These are phyloP conservation scores for Paramarasmius palmivorus DNA, from an alignment of 1,284 basidiomycete species.

Conservation along the genomic window DNA sequence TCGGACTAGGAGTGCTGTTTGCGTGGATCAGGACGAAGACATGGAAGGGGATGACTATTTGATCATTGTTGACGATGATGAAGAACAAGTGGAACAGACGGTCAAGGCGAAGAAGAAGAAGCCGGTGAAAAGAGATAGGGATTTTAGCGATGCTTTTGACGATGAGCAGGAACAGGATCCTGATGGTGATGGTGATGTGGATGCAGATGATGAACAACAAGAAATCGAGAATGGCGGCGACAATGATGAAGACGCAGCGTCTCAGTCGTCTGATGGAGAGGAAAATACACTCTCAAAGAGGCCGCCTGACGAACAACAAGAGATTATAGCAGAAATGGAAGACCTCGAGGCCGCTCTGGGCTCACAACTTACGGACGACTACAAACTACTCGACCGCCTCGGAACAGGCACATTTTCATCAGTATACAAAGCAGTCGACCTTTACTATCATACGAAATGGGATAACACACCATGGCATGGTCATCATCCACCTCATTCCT, in stretches of 20 bases:
- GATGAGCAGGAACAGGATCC: neutral
- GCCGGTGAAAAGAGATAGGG: neutral
- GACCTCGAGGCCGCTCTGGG: conserved; percentile 58
- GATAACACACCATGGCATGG: conserved; percentile 84
- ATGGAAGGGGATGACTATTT: conserved; percentile 55
- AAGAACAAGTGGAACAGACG: conserved; percentile 20
- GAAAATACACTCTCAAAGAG: conserved; percentile 57
- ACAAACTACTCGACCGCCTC: conserved; percentile 86
- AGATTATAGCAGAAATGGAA: conserved; percentile 77
- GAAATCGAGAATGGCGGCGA: neutral
- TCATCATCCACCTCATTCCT: conserved; percentile 56
- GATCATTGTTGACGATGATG: conserved; percentile 25
- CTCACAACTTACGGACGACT: conserved; percentile 65
- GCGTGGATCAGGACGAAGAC: conserved; percentile 47
- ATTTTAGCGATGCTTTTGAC: neutral
- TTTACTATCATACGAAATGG: conserved; percentile 74
- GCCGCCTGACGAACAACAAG: conserved; percentile 67
- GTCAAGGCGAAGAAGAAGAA: conserved; percentile 32
- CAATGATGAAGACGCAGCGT: neutral
- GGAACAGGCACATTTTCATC: conserved; percentile 99
- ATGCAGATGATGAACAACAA: conserved; percentile 24
- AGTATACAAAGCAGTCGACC: conserved; percentile 95
- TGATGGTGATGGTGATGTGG: neutral
- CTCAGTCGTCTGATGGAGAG: conserved; percentile 49
- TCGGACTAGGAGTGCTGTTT: conserved; percentile 1